Conservation (phyloP, 768 basidiomycete species). For the Auricularia sp. region DNA sequence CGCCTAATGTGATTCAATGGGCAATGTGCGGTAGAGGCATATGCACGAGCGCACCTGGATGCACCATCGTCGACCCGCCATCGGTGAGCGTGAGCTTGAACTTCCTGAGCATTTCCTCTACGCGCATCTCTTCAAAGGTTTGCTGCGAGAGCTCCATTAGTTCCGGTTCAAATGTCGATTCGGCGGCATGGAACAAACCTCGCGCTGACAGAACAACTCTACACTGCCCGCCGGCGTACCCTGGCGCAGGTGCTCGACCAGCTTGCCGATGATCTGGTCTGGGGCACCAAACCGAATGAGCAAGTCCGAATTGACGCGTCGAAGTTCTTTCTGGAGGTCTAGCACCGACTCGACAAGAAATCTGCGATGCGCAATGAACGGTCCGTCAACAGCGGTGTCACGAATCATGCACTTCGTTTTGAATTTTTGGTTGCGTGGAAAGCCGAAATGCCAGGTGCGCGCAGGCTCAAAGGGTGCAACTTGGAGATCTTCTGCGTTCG, state of each 20-base stretch:
- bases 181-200: background rate
- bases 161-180: background rate
- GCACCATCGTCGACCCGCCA: conserved; percentile 15
- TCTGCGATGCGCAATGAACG: conserved; percentile 13
- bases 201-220: background rate
- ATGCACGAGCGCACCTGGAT: conserved; percentile 8
- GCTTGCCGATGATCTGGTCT: conserved; percentile 22
- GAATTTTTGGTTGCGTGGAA: background rate
- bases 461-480: background rate
- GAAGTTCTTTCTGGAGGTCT: conserved; percentile 19
- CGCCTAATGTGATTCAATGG: conserved; percentile 19
- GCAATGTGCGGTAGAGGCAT: conserved; percentile 14
- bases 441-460: background rate
- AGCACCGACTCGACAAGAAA: conserved; percentile 28
- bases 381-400: too few relatives aligned
- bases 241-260: conserved; percentile 21
- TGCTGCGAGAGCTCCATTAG: conserved; percentile 9
- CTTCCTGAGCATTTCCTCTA: conserved; percentile 5
- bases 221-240: conserved; percentile 17
- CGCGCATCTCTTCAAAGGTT: conserved; percentile 23
- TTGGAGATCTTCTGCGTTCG: conserved; percentile 13
- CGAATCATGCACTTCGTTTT: conserved; percentile 14
- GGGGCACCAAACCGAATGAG: conserved; percentile 28
- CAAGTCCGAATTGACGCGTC: conserved; percentile 19
- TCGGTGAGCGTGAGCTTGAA: conserved; percentile 9